Evolutionary conservation across 495 filamentous ascomycete genomes (phyloP), one percentile per base, ranked within the genome.

Genomic region (Talaromyces wortmannii): DNA sequence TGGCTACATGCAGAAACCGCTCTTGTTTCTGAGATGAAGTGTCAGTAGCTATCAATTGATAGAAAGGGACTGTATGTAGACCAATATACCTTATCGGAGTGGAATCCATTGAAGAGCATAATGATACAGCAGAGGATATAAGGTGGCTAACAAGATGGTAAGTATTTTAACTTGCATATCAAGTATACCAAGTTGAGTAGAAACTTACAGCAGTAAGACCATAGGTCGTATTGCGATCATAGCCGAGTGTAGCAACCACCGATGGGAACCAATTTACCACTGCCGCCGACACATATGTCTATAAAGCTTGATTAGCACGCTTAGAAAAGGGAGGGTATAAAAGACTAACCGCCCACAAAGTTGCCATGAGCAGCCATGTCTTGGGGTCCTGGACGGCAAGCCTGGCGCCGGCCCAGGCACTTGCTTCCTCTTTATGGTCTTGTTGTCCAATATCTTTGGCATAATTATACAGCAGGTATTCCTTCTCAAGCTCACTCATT

Each of bases 241-340:
- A 90, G 10, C 83, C 78, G 7, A 95, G 74, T 2, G 89, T 92
- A 43, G 78, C 74, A 32, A 94, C 89, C 17, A 95, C 87, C 7
- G 89, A 87, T 0, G 90, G 90, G 73, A 95, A 92, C 79, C 92
- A 94, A 67, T 94, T 92, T 17, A 87, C 90, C 6, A 91, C 85
- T 2, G 86, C 85, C 48, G 83, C 85, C 23, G 83, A 81, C 29
- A 84, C 81, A 12, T 89, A 83, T 64, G 90, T 86, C 57, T 33
- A 55, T 55, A n/a, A 45, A 59, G 18, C 45, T 50, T 43, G 49
- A 29, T 49, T n/a, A 64, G 36, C 10, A 53, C 57, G 10, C 53
- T n/a, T 5, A 12, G 31, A 3, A 31, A 13, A 30, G 8, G 11
- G 2, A 31, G 15, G 12, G 3, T 33, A 15, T n/a, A 12, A 11